phyloP scores from a whole-genome alignment of 2,329 filamentous ascomycete genomes.

The Laburnicola sp. region DNA sequence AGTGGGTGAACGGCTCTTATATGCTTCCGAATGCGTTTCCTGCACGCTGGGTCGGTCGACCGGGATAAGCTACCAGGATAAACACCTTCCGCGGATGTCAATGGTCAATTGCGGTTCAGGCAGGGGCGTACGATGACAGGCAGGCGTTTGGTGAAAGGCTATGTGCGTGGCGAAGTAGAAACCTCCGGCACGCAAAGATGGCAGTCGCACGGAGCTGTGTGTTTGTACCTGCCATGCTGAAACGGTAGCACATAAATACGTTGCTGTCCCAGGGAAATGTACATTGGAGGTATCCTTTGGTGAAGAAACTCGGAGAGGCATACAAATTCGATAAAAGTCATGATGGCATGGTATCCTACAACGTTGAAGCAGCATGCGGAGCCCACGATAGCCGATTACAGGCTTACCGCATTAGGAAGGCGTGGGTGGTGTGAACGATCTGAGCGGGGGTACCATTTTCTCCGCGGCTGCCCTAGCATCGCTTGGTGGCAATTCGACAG shows the following conservation, averaged over 20 bases:
- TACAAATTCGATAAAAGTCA: no score
- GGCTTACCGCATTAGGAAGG: constrained; percentile 2
- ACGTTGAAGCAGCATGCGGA: constrained; percentile 3
- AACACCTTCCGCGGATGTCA: background rate
- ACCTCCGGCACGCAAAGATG: background rate
- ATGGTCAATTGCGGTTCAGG: background rate
- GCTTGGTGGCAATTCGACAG: background rate
- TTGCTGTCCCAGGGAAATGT: background rate
- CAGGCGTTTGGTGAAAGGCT: background rate
- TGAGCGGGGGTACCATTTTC: background rate
- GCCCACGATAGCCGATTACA: constrained; percentile 3
- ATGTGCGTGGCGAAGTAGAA: background rate
- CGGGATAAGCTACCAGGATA: constrained; percentile 5
- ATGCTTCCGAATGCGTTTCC: background rate
- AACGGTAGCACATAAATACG: background rate
- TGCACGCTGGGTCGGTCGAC: background rate
- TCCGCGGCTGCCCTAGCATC: background rate
- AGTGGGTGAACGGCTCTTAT: constrained; percentile 1
- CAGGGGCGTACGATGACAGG: constrained; percentile 6
- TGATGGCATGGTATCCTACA: background rate
- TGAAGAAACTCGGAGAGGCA: no score
- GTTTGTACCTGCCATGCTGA: constrained; percentile 2
- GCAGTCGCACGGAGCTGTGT: background rate
- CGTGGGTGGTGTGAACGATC: background rate
- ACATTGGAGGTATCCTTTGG: no score